Conservation (phyloP, 73 alveolate species). For the Tetrahymena borealis region DNA sequence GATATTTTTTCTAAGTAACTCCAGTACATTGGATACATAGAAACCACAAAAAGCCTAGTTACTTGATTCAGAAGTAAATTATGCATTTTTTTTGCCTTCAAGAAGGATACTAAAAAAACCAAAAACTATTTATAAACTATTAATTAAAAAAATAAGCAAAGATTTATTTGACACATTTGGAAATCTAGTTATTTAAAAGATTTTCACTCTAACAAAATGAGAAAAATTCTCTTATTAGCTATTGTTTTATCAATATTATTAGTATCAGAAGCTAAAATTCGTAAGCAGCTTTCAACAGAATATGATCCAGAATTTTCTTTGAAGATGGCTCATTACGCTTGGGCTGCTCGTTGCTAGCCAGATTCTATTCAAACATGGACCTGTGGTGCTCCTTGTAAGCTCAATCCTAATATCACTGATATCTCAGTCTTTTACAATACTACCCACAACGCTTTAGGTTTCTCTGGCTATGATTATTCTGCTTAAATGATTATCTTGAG, state of each 20-base stretch:
- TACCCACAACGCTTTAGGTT: slow-evolving; percentile 30
- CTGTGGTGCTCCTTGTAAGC: slow-evolving; percentile 34
- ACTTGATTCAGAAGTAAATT: too few species aligned
- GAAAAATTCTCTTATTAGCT: neutral
- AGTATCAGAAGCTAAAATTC: neutral
- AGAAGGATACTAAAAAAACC: too few species aligned
- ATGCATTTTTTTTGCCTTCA: too few species aligned
- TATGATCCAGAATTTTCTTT: neutral
- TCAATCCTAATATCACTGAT: slow-evolving; percentile 1
- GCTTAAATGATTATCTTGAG: slow-evolving; percentile 7
- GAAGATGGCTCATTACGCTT: neutral
- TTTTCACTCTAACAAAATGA: too few species aligned
- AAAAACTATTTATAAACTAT: too few species aligned
- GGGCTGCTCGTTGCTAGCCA: slow-evolving; percentile 22
- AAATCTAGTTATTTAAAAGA: too few species aligned
- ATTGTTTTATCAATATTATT: neutral
- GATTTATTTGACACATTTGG: too few species aligned
- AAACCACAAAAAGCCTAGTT: too few species aligned
- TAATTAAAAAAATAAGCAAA: too few species aligned
- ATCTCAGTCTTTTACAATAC: slow-evolving; percentile 10
- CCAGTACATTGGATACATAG: too few species aligned
- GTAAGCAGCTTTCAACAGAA: neutral
- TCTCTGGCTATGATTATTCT: slow-evolving; percentile 18
- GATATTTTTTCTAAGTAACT: too few species aligned
- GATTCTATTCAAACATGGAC: slow-evolving; percentile 11